Conservation (phyloP, 1,139 yeast genomes). For the Fermentozyma sake region DNA sequence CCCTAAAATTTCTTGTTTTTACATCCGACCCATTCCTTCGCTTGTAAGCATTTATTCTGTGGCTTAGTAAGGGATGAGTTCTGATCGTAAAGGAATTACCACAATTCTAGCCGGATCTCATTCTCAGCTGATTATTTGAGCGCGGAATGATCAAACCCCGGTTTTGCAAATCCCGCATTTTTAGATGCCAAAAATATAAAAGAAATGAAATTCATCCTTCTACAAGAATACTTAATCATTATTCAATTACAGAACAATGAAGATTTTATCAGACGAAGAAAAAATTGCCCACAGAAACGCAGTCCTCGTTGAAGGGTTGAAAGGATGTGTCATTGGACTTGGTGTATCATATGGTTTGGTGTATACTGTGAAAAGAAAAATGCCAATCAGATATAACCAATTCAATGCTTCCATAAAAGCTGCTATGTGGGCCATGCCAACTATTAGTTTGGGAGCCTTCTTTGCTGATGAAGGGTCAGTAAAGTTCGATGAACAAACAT, state of each 20-base stretch:
- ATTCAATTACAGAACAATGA: constrained; percentile 60
- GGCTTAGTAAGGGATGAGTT: too few species aligned
- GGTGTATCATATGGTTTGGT: constrained; percentile 29
- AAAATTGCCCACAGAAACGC: constrained; percentile 37
- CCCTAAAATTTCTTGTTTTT: too few species aligned
- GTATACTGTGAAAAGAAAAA: constrained; percentile 27
- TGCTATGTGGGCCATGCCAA: constrained; percentile 38
- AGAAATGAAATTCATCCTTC: too few species aligned
- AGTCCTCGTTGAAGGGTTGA: constrained; percentile 33
- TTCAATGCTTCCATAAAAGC: constrained; percentile 39
- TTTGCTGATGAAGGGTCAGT: constrained; percentile 47
- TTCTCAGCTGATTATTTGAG: too few species aligned
- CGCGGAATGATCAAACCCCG: constrained; percentile 3
- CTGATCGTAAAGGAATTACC: too few species aligned
- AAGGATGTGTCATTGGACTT: constrained; percentile 38
- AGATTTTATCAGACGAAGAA: constrained; percentile 36
- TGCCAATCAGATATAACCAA: constrained; percentile 28
- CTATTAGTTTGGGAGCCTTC: constrained; percentile 36
- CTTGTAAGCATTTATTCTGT: too few species aligned
- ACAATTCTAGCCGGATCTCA: too few species aligned
- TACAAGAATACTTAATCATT: constrained; percentile 27
- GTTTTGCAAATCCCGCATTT: constrained; percentile 1
- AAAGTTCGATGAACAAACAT: constrained; percentile 37
- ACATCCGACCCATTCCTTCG: too few species aligned
- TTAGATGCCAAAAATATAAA: constrained; percentile 1